Base-by-base conservation (phyloP, 164 flowering plant species). In the Vitis amurensis region DNA sequence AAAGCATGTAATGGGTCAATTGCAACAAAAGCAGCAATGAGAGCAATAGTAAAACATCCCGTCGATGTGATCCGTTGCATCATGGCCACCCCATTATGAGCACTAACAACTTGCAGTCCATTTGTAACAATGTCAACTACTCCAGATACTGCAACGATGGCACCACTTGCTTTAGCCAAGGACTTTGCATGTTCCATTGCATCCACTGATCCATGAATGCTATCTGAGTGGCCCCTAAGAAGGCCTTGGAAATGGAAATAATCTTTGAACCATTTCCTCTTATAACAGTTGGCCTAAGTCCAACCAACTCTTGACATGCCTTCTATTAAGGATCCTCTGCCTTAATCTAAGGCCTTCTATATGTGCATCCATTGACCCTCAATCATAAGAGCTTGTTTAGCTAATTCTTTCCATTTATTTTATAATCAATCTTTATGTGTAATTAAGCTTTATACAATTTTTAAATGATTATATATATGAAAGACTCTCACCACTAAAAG, bases 21-120 rank as follows among this genome's bases (percentile, higher is more conserved):
- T 19, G 97, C 89, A 74, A 92, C 85, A 76, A 91, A 95, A 55
- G 98, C 97, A 15, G 96, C 89, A 56, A 95, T 90, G 37, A 95
- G 87, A 48, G 96, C 99, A 17, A 97, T 86, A 59, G 91, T 97
- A 0, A 97, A 81, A 59, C 99, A 92, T 13, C 99, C 96, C 0
- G 96, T 89, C 9, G 98, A 96, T 14, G 96, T 92, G 47, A 91
- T 90, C 71, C 63, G 72, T 63, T 89, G 97, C 93, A 95, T 59
- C 94, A 95, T 85, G 13, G 89, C 69, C 19, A 92, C 97, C 11
- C 98, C 99, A 69, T 92, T 95, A 63, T 68, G 82, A 19, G 71
- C 94, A 50, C 96, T 88, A 50, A 89, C 78, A 23, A 92, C 88
- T 55, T 76, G 80, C 11, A 78, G 58, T 49, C 99, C 98, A 57